These are phyloP conservation scores for Auriculariales sp. DNA, from an alignment of 768 basidiomycete genomes.

Conservation along the genomic window DNA sequence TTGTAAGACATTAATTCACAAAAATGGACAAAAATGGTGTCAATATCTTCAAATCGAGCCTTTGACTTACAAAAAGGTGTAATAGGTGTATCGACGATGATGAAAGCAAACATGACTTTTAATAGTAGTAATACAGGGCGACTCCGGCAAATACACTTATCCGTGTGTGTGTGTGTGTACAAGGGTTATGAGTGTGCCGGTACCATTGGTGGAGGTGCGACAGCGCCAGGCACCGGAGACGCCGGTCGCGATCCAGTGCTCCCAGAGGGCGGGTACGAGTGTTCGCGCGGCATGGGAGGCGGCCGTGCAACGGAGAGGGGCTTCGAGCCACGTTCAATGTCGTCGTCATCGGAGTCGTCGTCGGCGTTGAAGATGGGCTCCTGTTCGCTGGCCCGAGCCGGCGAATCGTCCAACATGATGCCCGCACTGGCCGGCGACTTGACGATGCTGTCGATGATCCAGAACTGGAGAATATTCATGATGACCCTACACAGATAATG, in stretches of 20 bases:
- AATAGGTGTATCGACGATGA: too few relatives aligned
- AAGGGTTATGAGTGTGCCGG: not conserved
- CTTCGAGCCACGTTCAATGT: conserved; percentile 14
- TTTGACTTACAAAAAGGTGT: too few relatives aligned
- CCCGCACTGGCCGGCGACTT: conserved; percentile 40
- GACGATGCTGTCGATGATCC: conserved; percentile 87
- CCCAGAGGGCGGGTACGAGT: not conserved
- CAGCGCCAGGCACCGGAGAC: not conserved
- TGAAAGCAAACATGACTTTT: too few relatives aligned
- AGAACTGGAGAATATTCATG: conserved; percentile 88
- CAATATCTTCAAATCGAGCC: too few relatives aligned
- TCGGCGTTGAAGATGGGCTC: conserved; percentile 48
- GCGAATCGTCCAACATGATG: conserved; percentile 22
- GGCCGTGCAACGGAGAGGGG: not conserved
- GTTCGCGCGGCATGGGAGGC: not conserved
- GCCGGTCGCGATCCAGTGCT: not conserved
- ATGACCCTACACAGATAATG: too few relatives aligned
- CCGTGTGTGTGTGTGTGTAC: too few relatives aligned
- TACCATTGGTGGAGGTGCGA: not conserved
- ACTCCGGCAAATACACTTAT: too few relatives aligned
- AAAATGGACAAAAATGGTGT: too few relatives aligned
- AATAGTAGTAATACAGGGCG: too few relatives aligned
- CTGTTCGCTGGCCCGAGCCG: conserved; percentile 26
- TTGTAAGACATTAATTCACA: too few relatives aligned
- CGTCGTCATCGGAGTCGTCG: conserved; percentile 41